Conservation (phyloP, 768 basidiomycete species). For the Gloeophyllum trabeum region DNA sequence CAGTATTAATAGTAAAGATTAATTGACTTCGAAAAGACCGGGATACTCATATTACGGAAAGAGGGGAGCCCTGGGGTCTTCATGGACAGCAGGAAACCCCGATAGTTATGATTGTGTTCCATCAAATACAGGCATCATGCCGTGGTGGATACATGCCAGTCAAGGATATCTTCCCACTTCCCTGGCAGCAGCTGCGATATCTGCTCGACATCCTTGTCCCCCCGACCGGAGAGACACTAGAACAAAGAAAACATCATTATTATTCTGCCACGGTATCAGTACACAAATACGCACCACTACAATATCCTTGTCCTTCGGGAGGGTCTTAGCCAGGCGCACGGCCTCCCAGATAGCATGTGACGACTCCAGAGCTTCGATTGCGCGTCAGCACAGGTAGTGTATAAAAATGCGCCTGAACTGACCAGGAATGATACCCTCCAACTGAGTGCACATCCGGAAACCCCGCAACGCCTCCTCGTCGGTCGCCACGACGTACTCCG, state of each 20-base stretch:
- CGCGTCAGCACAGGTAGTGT: background rate
- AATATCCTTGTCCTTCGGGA: slow-evolving; percentile 77
- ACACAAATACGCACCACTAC: slow-evolving; percentile 62
- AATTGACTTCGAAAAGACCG: too few relatives aligned
- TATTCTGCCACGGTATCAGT: slow-evolving; percentile 1
- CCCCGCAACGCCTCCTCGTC: slow-evolving; percentile 91
- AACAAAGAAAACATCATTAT: background rate
- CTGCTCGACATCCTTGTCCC: slow-evolving; percentile 97
- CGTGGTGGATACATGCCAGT: slow-evolving; percentile 68
- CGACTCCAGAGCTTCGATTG: slow-evolving; percentile 70
- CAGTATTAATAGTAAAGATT: too few relatives aligned
- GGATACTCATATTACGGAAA: too few relatives aligned
- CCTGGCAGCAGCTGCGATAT: slow-evolving; percentile 86
- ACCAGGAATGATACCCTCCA: slow-evolving; percentile 97
- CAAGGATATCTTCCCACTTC: slow-evolving; percentile 88
- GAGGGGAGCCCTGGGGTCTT: too few relatives aligned
- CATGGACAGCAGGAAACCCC: too few relatives aligned
- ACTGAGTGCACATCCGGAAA: slow-evolving; percentile 84
- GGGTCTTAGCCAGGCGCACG: slow-evolving; percentile 69
- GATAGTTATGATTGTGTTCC: too few relatives aligned
- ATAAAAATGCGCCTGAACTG: slow-evolving; percentile 10
- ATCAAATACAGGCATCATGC: too few relatives aligned
- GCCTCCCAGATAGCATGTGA: slow-evolving; percentile 95
- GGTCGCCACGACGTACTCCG: slow-evolving; percentile 87
- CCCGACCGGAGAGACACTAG: slow-evolving; percentile 91